phyloP scores from a whole-genome alignment of 1,284 basidiomycete species.

The Somion occarium region DNA sequence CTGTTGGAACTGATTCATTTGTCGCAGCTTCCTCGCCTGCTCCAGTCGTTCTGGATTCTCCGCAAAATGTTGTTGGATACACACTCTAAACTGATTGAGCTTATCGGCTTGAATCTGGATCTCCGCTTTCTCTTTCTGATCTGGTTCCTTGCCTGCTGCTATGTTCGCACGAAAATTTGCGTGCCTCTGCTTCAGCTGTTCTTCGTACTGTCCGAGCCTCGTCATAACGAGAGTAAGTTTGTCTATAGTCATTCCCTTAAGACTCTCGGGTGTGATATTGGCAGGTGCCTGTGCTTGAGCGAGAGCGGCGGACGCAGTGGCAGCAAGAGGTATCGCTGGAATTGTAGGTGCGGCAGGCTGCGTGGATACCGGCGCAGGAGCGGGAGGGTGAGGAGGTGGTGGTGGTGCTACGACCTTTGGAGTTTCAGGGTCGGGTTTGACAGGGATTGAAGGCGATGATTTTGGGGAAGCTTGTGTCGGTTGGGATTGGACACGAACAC shows the following conservation, averaged over 20 bases:
- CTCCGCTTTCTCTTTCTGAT: neutral
- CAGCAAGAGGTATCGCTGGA: too few relatives aligned
- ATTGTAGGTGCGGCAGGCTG: neutral
- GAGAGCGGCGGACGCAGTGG: neutral
- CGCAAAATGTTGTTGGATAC: neutral
- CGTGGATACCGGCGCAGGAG: constrained; percentile 8
- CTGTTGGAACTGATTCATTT: neutral
- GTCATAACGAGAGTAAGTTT: neutral
- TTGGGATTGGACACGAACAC: constrained; percentile 14
- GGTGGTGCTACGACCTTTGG: neutral
- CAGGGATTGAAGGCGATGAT: constrained; percentile 11
- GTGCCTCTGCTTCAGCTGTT: neutral
- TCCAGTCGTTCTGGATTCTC: neutral
- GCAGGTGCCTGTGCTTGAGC: neutral
- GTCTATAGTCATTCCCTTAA: neutral
- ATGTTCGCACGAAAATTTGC: neutral
- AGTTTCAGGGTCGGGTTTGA: neutral
- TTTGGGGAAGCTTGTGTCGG: constrained; percentile 14
- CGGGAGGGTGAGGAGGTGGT: constrained; percentile 9
- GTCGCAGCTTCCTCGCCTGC: neutral
- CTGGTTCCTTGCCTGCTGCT: neutral
- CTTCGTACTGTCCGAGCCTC: neutral
- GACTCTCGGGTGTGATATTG: neutral
- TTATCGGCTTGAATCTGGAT: neutral
- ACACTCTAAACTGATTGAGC: neutral